Evolutionary conservation across 1,284 basidiomycete genomes (phyloP).

Genomic region (Fomitopsis palustris): DNA sequence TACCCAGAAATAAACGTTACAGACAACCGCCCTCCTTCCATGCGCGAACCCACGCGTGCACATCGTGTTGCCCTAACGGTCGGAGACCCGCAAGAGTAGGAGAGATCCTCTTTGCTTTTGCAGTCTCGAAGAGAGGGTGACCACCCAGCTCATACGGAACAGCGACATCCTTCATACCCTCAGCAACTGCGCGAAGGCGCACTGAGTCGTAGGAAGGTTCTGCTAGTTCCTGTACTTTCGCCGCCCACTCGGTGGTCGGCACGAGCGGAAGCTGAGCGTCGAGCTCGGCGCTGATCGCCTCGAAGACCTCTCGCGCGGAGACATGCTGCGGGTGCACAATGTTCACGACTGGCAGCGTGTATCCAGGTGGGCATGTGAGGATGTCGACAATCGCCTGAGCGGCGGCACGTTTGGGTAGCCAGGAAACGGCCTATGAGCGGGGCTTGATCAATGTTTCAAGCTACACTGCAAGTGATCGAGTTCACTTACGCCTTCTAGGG

Average conservation of each 20-base stretch:
- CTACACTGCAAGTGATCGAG: too few species aligned
- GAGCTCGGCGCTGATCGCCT: neutral
- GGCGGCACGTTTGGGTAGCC: slow-evolving; percentile 21
- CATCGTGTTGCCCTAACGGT: slow-evolving; percentile 4
- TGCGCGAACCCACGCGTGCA: slow-evolving; percentile 9
- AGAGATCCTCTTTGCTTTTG: slow-evolving; percentile 5
- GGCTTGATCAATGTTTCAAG: too few species aligned
- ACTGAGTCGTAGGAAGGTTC: neutral
- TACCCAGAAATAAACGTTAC: too few species aligned
- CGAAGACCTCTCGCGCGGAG: slow-evolving; percentile 14
- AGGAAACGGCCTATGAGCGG: slow-evolving; percentile 14
- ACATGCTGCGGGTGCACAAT: slow-evolving; percentile 26
- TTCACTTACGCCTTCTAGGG: slow-evolving; percentile 14
- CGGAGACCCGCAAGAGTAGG: slow-evolving; percentile 3
- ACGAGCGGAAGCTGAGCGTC: neutral
- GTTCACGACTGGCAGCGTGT: slow-evolving; percentile 20
- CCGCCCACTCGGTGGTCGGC: neutral
- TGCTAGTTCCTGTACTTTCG: neutral
- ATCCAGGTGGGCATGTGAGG: slow-evolving; percentile 8
- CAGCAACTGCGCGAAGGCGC: neutral
- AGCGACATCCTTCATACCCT: neutral
- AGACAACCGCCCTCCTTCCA: slow-evolving; percentile 3
- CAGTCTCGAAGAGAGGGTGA: slow-evolving; percentile 6
- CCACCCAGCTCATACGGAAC: slow-evolving; percentile 8
- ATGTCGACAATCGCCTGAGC: slow-evolving; percentile 23